Conservation (phyloP, 2,329 filamentous ascomycete genomes). For the Fusarium sp. region DNA sequence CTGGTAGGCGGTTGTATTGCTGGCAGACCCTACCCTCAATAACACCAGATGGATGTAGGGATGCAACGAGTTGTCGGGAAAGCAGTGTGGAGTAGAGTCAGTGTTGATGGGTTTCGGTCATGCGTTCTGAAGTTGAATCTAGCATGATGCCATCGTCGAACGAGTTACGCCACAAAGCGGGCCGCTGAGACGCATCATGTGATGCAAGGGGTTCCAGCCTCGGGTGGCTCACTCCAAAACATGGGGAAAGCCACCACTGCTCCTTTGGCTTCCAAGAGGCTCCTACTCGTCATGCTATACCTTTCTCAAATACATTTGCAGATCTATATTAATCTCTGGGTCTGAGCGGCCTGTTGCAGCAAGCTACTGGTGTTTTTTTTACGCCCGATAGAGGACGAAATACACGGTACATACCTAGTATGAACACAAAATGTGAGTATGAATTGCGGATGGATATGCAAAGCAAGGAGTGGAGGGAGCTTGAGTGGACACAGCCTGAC, state of each 20-base stretch:
- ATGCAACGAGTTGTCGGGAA: background rate
- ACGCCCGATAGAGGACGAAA: background rate
- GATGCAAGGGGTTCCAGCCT: slow-evolving; percentile 29
- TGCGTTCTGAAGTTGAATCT: slow-evolving; percentile 3
- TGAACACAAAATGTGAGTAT: background rate
- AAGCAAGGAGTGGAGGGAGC: slow-evolving; percentile 40
- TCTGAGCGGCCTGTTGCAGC: background rate
- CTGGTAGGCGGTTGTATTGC: slow-evolving; percentile 37
- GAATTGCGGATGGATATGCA: slow-evolving; percentile 10
- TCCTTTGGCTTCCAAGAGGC: background rate
- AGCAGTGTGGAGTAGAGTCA: slow-evolving; percentile 1
- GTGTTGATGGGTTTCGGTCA: slow-evolving; percentile 17
- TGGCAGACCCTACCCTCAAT: slow-evolving; percentile 14
- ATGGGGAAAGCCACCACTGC: background rate
- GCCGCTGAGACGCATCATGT: slow-evolving; percentile 34
- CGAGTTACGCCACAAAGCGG: slow-evolving; percentile 35
- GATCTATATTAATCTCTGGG: background rate
- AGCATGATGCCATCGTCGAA: slow-evolving; percentile 43
- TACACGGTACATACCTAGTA: background rate
- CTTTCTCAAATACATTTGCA: background rate
- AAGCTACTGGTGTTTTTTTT: background rate
- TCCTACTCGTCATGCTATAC: background rate
- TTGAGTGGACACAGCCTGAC: slow-evolving; percentile 35
- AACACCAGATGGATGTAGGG: background rate
- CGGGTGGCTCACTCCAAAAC: slow-evolving; percentile 20